Evolutionary conservation across 805 yeast species (phyloP).

Genomic region (Nakazawaea molendinolei): DNA sequence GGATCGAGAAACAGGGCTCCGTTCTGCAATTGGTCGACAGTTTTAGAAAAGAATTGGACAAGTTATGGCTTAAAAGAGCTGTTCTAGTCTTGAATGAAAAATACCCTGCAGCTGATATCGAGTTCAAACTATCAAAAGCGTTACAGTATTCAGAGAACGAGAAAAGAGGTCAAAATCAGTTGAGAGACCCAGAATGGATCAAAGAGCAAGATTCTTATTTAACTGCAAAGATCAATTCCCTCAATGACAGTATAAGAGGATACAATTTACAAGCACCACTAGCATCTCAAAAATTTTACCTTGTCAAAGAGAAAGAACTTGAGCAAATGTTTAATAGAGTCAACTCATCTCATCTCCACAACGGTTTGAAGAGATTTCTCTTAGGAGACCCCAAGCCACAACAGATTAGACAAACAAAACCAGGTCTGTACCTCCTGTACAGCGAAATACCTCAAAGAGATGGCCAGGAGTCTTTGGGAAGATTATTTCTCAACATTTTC

Average conservation of each 20-base stretch:
- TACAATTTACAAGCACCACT: constrained; percentile 61
- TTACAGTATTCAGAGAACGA: constrained; percentile 18
- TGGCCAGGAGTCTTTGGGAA: constrained; percentile 23
- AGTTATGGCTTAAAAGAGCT: constrained; percentile 31
- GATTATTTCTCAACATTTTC: constrained; percentile 21
- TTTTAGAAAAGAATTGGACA: constrained; percentile 40
- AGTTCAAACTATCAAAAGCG: constrained; percentile 15
- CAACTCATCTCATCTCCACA: constrained; percentile 20
- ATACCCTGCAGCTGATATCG: constrained; percentile 16
- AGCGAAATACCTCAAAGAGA: constrained; percentile 16
- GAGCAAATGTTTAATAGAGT: constrained; percentile 30
- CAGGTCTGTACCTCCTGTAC: constrained; percentile 12
- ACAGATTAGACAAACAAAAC: constrained; percentile 16
- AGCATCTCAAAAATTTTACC: constrained; percentile 50
- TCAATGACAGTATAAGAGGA: constrained; percentile 47
- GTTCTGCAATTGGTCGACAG: constrained; percentile 39
- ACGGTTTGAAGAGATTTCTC: constrained; percentile 18
- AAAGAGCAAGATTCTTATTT: constrained; percentile 23
- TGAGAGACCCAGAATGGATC: constrained; percentile 32
- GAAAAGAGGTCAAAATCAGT: constrained; percentile 13
- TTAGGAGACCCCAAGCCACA: constrained; percentile 8
- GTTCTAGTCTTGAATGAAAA: constrained; percentile 23
- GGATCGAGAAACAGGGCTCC: constrained; percentile 76
- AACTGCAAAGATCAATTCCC: constrained; percentile 26
- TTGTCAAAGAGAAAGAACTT: constrained; percentile 38